Base-by-base conservation (phyloP, 345 rosid species). In the Leavenworthia alabamica region DNA sequence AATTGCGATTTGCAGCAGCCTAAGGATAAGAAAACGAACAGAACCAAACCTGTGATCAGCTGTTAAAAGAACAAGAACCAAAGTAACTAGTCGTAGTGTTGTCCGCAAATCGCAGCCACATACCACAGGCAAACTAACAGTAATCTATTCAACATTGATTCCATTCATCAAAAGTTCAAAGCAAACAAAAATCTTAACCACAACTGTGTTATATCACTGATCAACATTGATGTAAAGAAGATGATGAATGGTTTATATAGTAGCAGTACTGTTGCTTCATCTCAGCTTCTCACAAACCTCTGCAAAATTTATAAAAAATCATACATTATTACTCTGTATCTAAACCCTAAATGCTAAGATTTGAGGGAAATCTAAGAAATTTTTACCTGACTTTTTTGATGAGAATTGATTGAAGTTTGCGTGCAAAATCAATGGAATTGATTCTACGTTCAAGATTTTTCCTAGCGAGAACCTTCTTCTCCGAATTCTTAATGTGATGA, bases 391-490 rank as follows among this genome's bases (percentile, higher is more conserved):
- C 84, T 81, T 85, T 85, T 79, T 81, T 79, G 61, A 78, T 54
- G 77, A 85, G 92, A 50, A 92, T 82, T 16, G 87, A 56, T 62
- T 86, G 77, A 62, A 92, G 93, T 76, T 89, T 92, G 51, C 83
- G 89, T 7, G 93, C 82, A 15, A 83, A 74, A 27, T 84, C 89
- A 77, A 86, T 79, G 10, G 95, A 80, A 57, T 72, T 83, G 68
- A 92, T 63, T 77, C 63, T 85, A 2, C 80, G 82, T 70, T 86
- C 77, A 11, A 89, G 83, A 52, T 35, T 73, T 79, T 92, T 89
- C 44, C 89, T 85, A 3, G 98, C 97, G 46, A 92, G 54, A 43
- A 92, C 82, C 24, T 93, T 85, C 80, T 85, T 89, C 89, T 92
- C 96, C 26, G 98, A 92, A 66, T 92, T 86, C 84, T 86, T 92